Evolutionary conservation across 345 rosid genomes (phyloP).

Genomic region (Citrus maxima): DNA sequence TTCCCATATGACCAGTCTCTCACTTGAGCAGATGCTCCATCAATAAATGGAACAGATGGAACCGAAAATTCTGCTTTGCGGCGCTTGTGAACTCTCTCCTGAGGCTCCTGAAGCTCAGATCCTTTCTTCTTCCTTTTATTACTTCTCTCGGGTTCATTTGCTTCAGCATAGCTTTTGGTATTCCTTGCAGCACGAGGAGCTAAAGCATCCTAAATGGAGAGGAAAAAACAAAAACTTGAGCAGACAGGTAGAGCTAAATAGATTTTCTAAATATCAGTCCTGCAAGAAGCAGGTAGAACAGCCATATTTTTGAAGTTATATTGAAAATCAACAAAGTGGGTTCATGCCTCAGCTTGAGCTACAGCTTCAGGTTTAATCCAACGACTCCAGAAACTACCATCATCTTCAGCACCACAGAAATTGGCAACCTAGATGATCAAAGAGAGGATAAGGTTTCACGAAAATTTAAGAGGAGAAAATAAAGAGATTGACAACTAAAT

Average conservation of each 20-base stretch:
- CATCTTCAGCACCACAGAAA: conserved; percentile 87
- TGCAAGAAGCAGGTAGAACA: background rate
- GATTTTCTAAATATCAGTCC: background rate
- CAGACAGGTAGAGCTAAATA: background rate
- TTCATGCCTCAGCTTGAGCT: conserved; percentile 78
- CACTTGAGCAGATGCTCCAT: conserved; percentile 95
- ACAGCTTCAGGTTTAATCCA: conserved; percentile 99
- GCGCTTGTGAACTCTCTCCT: conserved; percentile 70
- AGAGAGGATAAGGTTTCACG: conserved; percentile 6
- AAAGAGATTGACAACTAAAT: background rate
- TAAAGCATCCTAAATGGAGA: conserved; percentile 65
- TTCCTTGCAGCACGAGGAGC: conserved; percentile 97
- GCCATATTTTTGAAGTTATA: background rate
- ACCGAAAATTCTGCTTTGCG: conserved; percentile 70
- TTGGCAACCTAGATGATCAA: conserved; percentile 72
- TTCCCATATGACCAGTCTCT: conserved; percentile 98
- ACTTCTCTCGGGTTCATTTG: conserved; percentile 60
- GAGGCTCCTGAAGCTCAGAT: conserved; percentile 57
- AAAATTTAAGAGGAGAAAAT: background rate
- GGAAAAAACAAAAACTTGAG: conserved; percentile 5
- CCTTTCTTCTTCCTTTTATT: conserved; percentile 91
- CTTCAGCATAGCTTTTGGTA: conserved; percentile 92
- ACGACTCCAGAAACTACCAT: conserved; percentile 99
- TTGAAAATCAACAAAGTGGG: conserved; percentile 11
- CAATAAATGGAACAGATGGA: conserved; percentile 68